Base-by-base conservation (phyloP, 2,329 filamentous ascomycete species). In the Tolypocladium cylindrosporum region DNA sequence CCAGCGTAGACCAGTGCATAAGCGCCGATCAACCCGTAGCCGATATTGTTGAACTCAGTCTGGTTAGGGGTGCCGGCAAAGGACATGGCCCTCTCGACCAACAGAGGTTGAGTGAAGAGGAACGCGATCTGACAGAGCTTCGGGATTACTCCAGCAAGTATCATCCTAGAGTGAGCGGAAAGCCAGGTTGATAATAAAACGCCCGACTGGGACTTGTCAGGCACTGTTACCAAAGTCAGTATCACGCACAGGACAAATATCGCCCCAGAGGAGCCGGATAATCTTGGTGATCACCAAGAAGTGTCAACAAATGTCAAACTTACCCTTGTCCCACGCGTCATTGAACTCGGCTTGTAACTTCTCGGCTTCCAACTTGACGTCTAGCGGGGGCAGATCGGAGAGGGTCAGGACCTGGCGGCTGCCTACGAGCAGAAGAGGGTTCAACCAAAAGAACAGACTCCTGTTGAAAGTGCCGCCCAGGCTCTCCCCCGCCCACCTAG, bases 21-120 rank as follows among this genome's bases (percentile, higher is more conserved):
- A 3, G 74, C 75, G 2, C 72, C 76, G 10, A 79, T 75, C 6
- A 78, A 68, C 0, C 76, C 76, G 59, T 75, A 77, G 2, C 74
- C 70, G 16, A 66, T 57, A 37, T 31, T 37, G 36, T 19, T 27
- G n/a, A 27, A 19, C 16, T 10, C 21, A 9, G 21, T n/a, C 9
- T 54, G 2, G n/a, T 37, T 19, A 34, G 31, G 31, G 31, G 31
- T 21, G 8, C 53, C 39, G 14, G 39, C 34, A 24, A 54, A 54
- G 19, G n/a, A n/a, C 13, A 54, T 37, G 19, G 39, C 37, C 6
- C 34, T 41, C 9, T 42, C 24, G 10, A 54, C 24, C n/a, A 54
- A 37, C 39, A 54, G 39, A 37, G 53, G 53, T 21, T 54, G 53
- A 24, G 53, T 37, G 40, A 54, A 54, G 53, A 37, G 11, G 16